These are phyloP conservation scores for Crithidia fasciculata DNA, from an alignment of 208 protist species.

Conservation along the genomic window DNA sequence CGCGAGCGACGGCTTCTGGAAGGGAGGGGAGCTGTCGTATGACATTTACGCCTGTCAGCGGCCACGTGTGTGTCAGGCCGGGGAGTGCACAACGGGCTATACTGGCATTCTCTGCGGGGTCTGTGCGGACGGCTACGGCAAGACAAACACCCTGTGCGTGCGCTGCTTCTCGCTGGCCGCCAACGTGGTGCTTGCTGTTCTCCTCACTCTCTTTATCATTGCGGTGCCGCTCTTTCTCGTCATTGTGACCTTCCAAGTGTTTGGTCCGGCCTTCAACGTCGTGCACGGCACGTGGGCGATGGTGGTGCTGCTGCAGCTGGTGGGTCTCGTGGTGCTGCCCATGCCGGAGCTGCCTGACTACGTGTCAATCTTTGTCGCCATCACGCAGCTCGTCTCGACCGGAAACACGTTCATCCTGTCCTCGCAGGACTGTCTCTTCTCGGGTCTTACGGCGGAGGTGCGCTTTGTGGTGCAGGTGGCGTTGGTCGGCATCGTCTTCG, in stretches of 20 bases:
- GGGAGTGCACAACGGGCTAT: constrained; percentile 39
- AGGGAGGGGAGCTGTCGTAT: constrained; percentile 38
- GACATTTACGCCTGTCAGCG: constrained; percentile 34
- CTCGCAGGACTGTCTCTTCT: constrained; percentile 30
- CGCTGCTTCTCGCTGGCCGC: constrained; percentile 34
- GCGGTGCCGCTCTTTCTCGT: constrained; percentile 22
- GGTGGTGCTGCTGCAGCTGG: constrained; percentile 34
- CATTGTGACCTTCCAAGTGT: constrained; percentile 30
- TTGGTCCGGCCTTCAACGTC: constrained; percentile 26
- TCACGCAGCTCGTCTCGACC: constrained; percentile 24
- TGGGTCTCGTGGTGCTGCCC: constrained; percentile 28
- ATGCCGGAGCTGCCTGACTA: constrained; percentile 41
- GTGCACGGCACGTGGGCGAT: constrained; percentile 25
- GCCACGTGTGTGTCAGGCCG: constrained; percentile 27
- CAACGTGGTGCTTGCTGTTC: constrained; percentile 35
- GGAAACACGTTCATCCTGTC: constrained; percentile 29
- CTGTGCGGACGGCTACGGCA: constrained; percentile 43
- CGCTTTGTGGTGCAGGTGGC: constrained; percentile 30
- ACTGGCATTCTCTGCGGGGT: constrained; percentile 39
- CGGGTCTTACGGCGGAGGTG: constrained; percentile 5
- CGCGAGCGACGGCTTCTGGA: constrained; percentile 49
- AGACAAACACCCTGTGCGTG: constrained; percentile 33
- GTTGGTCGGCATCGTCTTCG: constrained; percentile 9
- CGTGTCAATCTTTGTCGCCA: constrained; percentile 30
- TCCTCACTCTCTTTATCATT: constrained; percentile 28